Percentiles rank a stretch among this genome's conserved stretches.
Conservation (phyloP, 164 flowering plant species). For the Pachysandra terminalis region DNA sequence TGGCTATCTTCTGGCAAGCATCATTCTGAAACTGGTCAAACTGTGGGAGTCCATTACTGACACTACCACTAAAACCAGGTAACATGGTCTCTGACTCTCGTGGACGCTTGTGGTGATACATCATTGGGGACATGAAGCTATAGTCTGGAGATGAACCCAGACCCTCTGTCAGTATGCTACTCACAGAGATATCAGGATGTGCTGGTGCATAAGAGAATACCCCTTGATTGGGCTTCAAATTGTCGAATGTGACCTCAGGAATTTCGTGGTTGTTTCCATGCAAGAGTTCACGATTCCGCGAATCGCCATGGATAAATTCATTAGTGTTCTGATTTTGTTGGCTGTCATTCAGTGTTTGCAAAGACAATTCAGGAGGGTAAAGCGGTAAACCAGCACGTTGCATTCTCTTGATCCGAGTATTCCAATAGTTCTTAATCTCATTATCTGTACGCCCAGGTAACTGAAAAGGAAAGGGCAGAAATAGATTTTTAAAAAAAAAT, state of each 20-base stretch:
- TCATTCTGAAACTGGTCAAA: constrained; percentile 44
- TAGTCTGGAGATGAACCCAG: constrained; percentile 41
- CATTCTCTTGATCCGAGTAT: constrained; percentile 83
- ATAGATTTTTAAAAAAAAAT: background rate
- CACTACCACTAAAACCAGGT: constrained; percentile 28
- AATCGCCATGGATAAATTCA: constrained; percentile 28
- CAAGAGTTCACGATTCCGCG: constrained; percentile 36
- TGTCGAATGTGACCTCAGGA: constrained; percentile 53
- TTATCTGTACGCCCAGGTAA: constrained; percentile 98
- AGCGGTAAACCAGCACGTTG: constrained; percentile 92
- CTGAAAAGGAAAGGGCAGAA: constrained; percentile 29
- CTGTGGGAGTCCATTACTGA: constrained; percentile 28
- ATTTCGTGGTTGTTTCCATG: constrained; percentile 41
- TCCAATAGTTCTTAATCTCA: constrained; percentile 98
- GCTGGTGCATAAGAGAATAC: constrained; percentile 38
- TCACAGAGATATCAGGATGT: constrained; percentile 40
- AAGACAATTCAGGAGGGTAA: constrained; percentile 72
- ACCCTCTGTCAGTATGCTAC: constrained; percentile 38
- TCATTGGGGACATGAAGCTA: constrained; percentile 29
- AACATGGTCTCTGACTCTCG: constrained; percentile 39
- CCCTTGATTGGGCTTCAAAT: constrained; percentile 41
- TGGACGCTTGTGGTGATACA: constrained; percentile 47
- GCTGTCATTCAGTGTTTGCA: constrained; percentile 45
- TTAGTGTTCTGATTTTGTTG: constrained; percentile 31
- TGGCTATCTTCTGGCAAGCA: constrained; percentile 28